Percentiles rank a stretch among this genome's conserved stretches.
These are phyloP conservation scores for Glycine soja DNA, from an alignment of 306 rosid species.

Conservation along the genomic window DNA sequence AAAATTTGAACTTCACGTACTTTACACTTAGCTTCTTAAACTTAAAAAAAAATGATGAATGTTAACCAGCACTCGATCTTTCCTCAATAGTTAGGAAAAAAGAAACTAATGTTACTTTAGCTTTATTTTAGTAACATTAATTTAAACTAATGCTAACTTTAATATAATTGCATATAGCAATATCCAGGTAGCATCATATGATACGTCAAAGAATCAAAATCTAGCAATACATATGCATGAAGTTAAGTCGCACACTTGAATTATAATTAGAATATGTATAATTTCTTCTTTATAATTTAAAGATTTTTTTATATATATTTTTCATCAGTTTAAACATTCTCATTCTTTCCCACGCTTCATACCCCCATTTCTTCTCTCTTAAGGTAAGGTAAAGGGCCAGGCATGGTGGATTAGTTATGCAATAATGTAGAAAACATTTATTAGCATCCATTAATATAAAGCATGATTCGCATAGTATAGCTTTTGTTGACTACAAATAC, in stretches of 20 bases:
- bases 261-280: no score
- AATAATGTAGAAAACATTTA: no score
- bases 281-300: neutral
- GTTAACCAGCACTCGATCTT: neutral
- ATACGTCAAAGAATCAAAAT: neutral
- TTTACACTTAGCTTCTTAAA: neutral
- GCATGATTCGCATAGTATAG: neutral
- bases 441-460: neutral
- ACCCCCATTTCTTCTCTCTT: no score
- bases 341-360: no score
- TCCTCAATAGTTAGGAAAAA: neutral
- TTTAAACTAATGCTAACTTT: no score
- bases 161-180: no score
- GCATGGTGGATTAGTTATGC: no score
- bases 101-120: neutral
- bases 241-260: neutral
- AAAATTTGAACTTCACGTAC: neutral
- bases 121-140: no score
- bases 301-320: neutral
- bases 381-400: no score
- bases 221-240: neutral
- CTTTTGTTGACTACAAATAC: neutral
- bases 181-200: no score
- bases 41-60: neutral
- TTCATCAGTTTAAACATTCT: neutral